These are phyloP conservation scores for Niebla homalea DNA, from an alignment of 495 filamentous ascomycete genomes.

Conservation along the genomic window DNA sequence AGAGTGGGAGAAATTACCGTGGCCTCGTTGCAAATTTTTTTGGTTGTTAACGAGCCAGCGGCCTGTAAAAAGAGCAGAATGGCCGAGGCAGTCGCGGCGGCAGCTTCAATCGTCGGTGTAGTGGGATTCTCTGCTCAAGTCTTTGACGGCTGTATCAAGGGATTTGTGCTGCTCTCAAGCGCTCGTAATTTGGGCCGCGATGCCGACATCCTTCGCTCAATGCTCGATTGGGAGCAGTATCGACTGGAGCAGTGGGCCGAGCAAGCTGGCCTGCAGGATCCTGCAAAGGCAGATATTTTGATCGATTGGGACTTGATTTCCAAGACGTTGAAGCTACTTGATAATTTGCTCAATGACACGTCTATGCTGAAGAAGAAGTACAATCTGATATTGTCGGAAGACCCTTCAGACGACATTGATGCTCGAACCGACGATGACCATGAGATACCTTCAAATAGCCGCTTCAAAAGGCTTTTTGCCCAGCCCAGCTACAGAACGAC, in stretches of 20 bases:
- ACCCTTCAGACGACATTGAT: not conserved
- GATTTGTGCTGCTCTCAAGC: conserved; percentile 19
- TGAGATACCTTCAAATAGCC: not conserved
- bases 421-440: not conserved
- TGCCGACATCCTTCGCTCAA: conserved; percentile 15
- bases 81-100: conserved; percentile 10
- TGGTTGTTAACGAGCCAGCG: too few relatives aligned
- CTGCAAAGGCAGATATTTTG: conserved; percentile 9
- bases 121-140: conserved; percentile 11
- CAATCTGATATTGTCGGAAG: conserved; percentile 8
- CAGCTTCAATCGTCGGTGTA: conserved; percentile 5
- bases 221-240: conserved; percentile 21
- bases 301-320: conserved; percentile 19
- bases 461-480: conserved; percentile 11
- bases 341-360: conserved; percentile 13
- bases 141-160: conserved; percentile 18
- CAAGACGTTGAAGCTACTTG: conserved; percentile 14
- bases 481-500: conserved; percentile 5
- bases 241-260: conserved; percentile 19
- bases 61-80: not conserved
- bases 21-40: too few relatives aligned
- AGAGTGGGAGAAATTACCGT: too few relatives aligned
- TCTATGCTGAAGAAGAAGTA: conserved; percentile 12
- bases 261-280: conserved; percentile 11
- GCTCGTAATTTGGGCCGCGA: conserved; percentile 18